Percentiles rank a stretch among this genome's conserved stretches.
Evolutionary conservation across 2,329 filamentous ascomycete genomes (phyloP).

Genomic region (Endoconidiophora laricicola): DNA sequence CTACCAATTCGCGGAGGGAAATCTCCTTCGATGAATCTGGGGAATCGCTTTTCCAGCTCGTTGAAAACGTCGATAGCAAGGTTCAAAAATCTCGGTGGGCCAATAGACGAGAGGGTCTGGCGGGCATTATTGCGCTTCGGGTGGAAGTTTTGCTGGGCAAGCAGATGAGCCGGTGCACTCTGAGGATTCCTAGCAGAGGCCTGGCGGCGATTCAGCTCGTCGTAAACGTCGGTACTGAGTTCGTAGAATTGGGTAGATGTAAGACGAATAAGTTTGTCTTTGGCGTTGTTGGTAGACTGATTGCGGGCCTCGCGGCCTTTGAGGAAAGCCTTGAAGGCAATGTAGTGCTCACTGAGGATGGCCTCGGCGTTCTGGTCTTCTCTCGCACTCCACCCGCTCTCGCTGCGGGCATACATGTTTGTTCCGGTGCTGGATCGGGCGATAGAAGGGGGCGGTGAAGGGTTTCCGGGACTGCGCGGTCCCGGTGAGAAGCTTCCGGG

Average conservation of each 20-base stretch:
- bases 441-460: constrained; percentile 79
- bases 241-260: constrained; percentile 92
- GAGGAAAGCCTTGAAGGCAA: constrained; percentile 63
- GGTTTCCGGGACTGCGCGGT: constrained; percentile 40
- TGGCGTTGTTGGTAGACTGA: constrained; percentile 67
- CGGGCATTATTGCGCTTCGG: constrained; percentile 96
- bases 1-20: constrained; percentile 52
- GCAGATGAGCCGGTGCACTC: constrained; percentile 52
- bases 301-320: constrained; percentile 53
- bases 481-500: constrained; percentile 39
- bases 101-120: constrained; percentile 81
- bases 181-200: constrained; percentile 41
- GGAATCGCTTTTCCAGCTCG: constrained; percentile 81
- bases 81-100: constrained; percentile 73
- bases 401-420: constrained; percentile 48
- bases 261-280: constrained; percentile 82
- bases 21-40: constrained; percentile 56
- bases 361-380: constrained; percentile 41
- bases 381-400: constrained; percentile 42
- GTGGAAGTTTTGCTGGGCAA: constrained; percentile 81
- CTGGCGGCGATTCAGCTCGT: constrained; percentile 81
- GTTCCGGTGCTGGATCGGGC: constrained; percentile 72
- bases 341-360: constrained; percentile 64
- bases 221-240: constrained; percentile 91
- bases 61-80: constrained; percentile 92